Percentiles rank a stretch among this genome's conserved stretches.
Evolutionary conservation across 1,139 yeast genomes (phyloP).

Genomic region (Entelexis paramagnoliae): DNA sequence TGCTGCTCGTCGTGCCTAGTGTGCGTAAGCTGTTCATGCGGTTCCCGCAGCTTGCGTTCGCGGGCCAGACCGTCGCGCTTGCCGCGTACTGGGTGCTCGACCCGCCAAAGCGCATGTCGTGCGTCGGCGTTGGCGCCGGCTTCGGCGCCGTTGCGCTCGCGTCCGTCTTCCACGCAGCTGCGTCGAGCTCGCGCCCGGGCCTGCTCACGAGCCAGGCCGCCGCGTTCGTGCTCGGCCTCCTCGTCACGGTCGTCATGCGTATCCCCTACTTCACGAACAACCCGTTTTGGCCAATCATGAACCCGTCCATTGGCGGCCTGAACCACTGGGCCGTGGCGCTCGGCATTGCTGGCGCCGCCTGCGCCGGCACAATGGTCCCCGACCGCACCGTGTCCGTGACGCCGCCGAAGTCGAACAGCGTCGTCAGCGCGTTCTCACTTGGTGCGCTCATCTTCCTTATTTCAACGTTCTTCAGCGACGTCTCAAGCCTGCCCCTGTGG

Average conservation of each 20-base stretch:
- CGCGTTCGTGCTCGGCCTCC: slow-evolving; percentile 61
- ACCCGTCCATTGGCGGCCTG: slow-evolving; percentile 74
- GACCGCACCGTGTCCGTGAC: slow-evolving; percentile 9
- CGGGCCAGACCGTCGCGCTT: slow-evolving; percentile 58
- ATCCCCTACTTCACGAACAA: slow-evolving; percentile 72
- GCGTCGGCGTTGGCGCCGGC: slow-evolving; percentile 56
- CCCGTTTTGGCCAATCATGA: slow-evolving; percentile 95
- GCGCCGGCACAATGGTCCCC: slow-evolving; percentile 26
- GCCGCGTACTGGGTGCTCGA: slow-evolving; percentile 59
- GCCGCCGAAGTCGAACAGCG: slow-evolving; percentile 22
- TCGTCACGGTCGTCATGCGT: slow-evolving; percentile 63
- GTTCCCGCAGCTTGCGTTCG: slow-evolving; percentile 41
- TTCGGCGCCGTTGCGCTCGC: slow-evolving; percentile 56
- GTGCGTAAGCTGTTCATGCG: slow-evolving; percentile 42
- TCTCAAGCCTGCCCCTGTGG: slow-evolving; percentile 81
- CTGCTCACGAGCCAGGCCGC: slow-evolving; percentile 45
- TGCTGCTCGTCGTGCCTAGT: slow-evolving; percentile 46
- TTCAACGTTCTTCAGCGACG: slow-evolving; percentile 68
- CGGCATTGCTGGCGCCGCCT: slow-evolving; percentile 54
- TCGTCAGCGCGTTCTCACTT: slow-evolving; percentile 56
- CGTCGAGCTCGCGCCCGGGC: slow-evolving; percentile 22
- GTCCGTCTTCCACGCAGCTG: slow-evolving; percentile 44
- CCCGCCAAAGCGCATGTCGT: slow-evolving; percentile 60
- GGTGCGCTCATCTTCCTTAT: slow-evolving; percentile 67
- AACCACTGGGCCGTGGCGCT: slow-evolving; percentile 59